Percentiles rank a stretch among this genome's conserved stretches.
Evolutionary conservation across 345 rosid genomes (phyloP).

Genomic region (Salix udensis): DNA sequence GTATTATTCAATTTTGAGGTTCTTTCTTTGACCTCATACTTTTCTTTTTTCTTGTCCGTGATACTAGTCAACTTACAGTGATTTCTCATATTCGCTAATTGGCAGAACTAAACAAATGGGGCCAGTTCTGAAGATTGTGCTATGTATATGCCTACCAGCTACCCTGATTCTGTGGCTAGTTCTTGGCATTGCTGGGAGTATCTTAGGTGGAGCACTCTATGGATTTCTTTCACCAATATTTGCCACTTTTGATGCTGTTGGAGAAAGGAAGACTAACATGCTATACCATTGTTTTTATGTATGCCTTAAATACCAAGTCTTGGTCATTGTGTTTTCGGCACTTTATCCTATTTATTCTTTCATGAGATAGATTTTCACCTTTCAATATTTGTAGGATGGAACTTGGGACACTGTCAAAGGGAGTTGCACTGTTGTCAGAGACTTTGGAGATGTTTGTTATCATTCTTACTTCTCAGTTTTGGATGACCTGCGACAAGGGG

Average conservation of each 20-base stretch:
- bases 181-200: slow-evolving; percentile 59
- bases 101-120: slow-evolving; percentile 74
- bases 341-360: not conserved
- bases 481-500: slow-evolving; percentile 59
- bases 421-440: slow-evolving; percentile 62
- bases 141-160: slow-evolving; percentile 58
- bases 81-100: slow-evolving; percentile 24
- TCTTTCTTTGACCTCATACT: slow-evolving; percentile 19
- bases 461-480: slow-evolving; percentile 69
- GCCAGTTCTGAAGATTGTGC: slow-evolving; percentile 69
- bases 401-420: slow-evolving; percentile 65
- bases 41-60: slow-evolving; percentile 1
- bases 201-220: slow-evolving; percentile 58
- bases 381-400: slow-evolving; percentile 59
- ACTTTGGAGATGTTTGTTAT: slow-evolving; percentile 66
- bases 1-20: slow-evolving; percentile 67
- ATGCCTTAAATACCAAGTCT: slow-evolving; percentile 23
- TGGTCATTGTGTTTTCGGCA: not conserved
- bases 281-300: slow-evolving; percentile 74
- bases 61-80: not conserved
- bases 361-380: not conserved
- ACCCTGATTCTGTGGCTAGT: slow-evolving; percentile 53
- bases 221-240: slow-evolving; percentile 85
- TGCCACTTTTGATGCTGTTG: slow-evolving; percentile 91
- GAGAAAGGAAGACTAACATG: slow-evolving; percentile 68